Conservation (phyloP, 345 rosid genomes). For the Populus alba region DNA sequence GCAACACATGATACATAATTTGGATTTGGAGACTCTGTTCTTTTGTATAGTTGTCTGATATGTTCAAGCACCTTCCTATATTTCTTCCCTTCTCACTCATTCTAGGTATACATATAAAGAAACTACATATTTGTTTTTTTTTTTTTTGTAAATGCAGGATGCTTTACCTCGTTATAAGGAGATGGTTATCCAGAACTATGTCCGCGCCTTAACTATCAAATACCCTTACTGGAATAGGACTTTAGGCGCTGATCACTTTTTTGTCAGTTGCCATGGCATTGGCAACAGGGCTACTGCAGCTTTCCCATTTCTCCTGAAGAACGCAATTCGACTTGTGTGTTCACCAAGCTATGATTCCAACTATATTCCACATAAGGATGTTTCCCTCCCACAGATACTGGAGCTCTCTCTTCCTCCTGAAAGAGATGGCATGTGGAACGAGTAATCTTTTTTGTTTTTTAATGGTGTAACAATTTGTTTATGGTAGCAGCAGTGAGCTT, state of each 20-base stretch:
- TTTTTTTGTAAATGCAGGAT: neutral
- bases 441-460: slow-evolving; percentile 37
- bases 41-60: neutral
- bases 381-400: slow-evolving; percentile 90
- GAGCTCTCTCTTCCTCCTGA: slow-evolving; percentile 95
- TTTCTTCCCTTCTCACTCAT: neutral
- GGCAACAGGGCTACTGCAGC: slow-evolving; percentile 95
- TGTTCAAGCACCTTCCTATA: neutral
- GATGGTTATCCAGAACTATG: slow-evolving; percentile 57
- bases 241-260: slow-evolving; percentile 94
- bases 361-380: slow-evolving; percentile 94
- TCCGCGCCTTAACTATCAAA: slow-evolving; percentile 62
- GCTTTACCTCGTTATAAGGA: neutral
- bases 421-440: slow-evolving; percentile 73
- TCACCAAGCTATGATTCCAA: slow-evolving; percentile 95
- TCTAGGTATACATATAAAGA: neutral
- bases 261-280: slow-evolving; percentile 93
- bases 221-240: slow-evolving; percentile 98
- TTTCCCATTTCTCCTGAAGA: slow-evolving; percentile 70
- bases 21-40: neutral
- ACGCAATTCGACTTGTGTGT: slow-evolving; percentile 88
- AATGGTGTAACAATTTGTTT: neutral
- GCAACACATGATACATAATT: neutral
- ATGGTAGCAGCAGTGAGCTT: neutral
- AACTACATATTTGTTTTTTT: neutral